Evolutionary conservation across 1,284 basidiomycete genomes (phyloP), one percentile per base, ranked within the genome.

Genomic region (Sporisorium iseilematis-ciliati): DNA sequence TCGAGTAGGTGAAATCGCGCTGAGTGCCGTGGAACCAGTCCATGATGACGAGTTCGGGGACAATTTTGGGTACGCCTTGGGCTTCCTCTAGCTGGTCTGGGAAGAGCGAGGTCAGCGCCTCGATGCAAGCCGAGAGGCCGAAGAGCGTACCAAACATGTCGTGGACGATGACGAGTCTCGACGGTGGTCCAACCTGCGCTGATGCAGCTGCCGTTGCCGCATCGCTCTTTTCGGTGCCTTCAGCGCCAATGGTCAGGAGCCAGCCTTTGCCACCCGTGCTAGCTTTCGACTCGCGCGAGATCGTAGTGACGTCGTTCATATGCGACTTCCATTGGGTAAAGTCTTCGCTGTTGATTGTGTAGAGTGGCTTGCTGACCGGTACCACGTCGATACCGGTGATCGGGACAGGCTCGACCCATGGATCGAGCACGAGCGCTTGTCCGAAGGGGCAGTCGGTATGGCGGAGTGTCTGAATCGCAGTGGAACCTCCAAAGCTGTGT

Each of bases 131-230:
- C 11, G 38, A 40, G 23, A 82, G 70, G 4, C 64, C 51, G 33
- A 82, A 82, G 11, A 81, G 74, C 11, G 80, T 82, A 21, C 80
- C 80, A 26, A 82, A 77, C 62, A 82, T 79, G 60, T 82, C 80
- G 61, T 82, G 80, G 1, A 82, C 80, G 10, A 82, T 61, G 38
- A 80, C 71, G 2, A 80, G 54, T 21, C 69, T 61, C 5, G 51
- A 59, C 3, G 65, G 58, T 38, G 68, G 73, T 21, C 33, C 49
- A 2, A 55, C 57, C 4, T 40, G 58, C 7, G 33, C n/a, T 4
- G 56, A 31, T 16, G 52, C 56, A n/a, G 56, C 35, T 6, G 57
- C 33, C 7, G 43, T 46, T 0, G 50, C 33, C 8, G 45, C 42
- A 6, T 67, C 64, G 4, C 29, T 23, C 48, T 66, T 75, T 29